These are phyloP conservation scores for Yarrowia sp. DNA, from an alignment of 805 yeast genomes.

Conservation along the genomic window DNA sequence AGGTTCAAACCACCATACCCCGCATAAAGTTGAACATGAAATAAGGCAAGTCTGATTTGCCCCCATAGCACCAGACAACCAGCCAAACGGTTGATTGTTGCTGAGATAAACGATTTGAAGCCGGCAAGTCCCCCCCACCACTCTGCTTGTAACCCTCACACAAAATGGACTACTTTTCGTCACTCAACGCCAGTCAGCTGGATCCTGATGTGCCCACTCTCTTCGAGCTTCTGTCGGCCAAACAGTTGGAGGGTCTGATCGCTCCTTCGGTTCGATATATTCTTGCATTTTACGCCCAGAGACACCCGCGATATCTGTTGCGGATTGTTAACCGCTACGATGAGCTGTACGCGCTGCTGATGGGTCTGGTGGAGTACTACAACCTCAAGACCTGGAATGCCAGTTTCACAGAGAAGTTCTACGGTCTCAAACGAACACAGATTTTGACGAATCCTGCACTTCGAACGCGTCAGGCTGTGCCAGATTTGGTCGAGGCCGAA, in stretches of 20 bases:
- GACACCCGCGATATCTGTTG: conserved; percentile 67
- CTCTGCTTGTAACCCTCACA: background rate
- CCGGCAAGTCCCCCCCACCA: background rate
- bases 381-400: conserved; percentile 74
- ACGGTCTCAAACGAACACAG: conserved; percentile 70
- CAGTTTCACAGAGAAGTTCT: conserved; percentile 86
- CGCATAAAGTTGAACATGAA: conserved; percentile 20
- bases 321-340: conserved; percentile 66
- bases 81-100: background rate
- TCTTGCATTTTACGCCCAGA: conserved; percentile 73
- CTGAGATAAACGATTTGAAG: background rate
- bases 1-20: background rate
- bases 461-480: conserved; percentile 36
- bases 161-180: conserved; percentile 72
- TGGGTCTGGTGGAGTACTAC: conserved; percentile 67
- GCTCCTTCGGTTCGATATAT: conserved; percentile 81
- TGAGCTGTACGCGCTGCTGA: conserved; percentile 59
- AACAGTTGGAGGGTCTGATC: conserved; percentile 69
- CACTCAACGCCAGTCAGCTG: conserved; percentile 70
- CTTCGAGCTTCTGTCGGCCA: conserved; percentile 80
- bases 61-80: background rate
- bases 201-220: conserved; percentile 79
- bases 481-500: conserved; percentile 46
- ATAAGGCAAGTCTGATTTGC: background rate
- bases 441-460: conserved; percentile 34